phyloP scores from a whole-genome alignment of 441 rosid species.

The Aquilaria agallochum region DNA sequence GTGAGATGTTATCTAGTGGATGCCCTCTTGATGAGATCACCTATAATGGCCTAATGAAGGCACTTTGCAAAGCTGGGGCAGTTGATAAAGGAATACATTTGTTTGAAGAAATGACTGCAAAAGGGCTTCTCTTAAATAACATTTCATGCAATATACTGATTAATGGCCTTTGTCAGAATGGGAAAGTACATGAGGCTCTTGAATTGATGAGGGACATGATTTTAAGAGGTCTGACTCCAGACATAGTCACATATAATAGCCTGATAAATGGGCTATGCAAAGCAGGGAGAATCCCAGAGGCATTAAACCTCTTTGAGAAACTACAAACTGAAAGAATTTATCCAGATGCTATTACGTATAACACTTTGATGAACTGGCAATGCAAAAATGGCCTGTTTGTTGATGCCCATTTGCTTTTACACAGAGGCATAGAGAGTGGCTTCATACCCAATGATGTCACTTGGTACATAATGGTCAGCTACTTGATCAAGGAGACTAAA shows the following conservation, averaged over 20 bases:
- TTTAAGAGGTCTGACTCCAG: slow-evolving; percentile 61
- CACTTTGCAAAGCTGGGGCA: slow-evolving; percentile 57
- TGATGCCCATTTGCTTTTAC: slow-evolving; percentile 58
- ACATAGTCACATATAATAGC: slow-evolving; percentile 73
- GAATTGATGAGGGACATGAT: slow-evolving; percentile 73
- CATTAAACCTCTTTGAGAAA: slow-evolving; percentile 54
- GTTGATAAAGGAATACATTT: slow-evolving; percentile 56
- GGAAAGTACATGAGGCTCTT: slow-evolving; percentile 57
- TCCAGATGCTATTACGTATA: slow-evolving; percentile 77
- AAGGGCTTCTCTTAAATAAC: slow-evolving; percentile 47
- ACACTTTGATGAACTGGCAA: slow-evolving; percentile 72
- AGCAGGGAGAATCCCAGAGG: slow-evolving; percentile 52
- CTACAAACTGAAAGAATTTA: slow-evolving; percentile 60
- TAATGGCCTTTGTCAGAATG: slow-evolving; percentile 53
- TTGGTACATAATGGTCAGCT: slow-evolving; percentile 59
- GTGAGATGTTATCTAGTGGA: slow-evolving; percentile 80
- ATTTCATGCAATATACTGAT: slow-evolving; percentile 76
- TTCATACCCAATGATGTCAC: slow-evolving; percentile 59
- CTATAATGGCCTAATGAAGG: slow-evolving; percentile 70
- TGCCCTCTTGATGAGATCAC: slow-evolving; percentile 65
- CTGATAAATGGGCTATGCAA: slow-evolving; percentile 77
- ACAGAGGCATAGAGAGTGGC: slow-evolving; percentile 45
- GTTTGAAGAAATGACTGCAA: slow-evolving; percentile 69
- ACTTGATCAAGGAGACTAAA: slow-evolving; percentile 22
- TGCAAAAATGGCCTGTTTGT: slow-evolving; percentile 55